Conservation (phyloP, 345 rosid genomes). For the Xanthoceras sorbifolium region DNA sequence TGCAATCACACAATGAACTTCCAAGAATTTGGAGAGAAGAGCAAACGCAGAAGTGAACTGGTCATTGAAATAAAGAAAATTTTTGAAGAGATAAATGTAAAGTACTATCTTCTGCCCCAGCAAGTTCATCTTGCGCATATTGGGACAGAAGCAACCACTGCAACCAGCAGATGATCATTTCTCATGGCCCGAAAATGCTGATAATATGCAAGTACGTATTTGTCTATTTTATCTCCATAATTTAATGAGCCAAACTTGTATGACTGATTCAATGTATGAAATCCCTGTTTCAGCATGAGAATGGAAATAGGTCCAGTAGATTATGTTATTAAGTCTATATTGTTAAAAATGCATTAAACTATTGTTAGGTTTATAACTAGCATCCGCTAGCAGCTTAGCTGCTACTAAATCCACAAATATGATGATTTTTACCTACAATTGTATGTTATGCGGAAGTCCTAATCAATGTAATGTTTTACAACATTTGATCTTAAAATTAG, state of each 20-base stretch:
- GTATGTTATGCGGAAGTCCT: neutral
- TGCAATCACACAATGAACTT: constrained; percentile 55
- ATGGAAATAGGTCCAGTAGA: neutral
- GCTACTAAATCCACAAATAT: neutral
- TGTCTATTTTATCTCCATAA: neutral
- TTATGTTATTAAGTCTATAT: neutral
- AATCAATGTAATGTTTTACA: neutral
- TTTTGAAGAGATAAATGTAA: constrained; percentile 51
- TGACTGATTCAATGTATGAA: neutral
- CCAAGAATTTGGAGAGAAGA: constrained; percentile 56
- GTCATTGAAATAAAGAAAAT: constrained; percentile 47
- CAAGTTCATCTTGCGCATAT: constrained; percentile 38
- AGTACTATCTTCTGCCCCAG: constrained; percentile 51
- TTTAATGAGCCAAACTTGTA: constrained; percentile 4
- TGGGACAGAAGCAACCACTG: constrained; percentile 20
- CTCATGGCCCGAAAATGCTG: neutral
- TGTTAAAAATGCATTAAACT: neutral
- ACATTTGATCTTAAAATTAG: neutral
- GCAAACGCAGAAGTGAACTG: constrained; percentile 49
- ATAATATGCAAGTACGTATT: neutral
- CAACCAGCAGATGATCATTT: constrained; percentile 14
- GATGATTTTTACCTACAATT: neutral
- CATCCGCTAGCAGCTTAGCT: neutral
- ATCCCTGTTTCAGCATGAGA: neutral
- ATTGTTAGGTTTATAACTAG: neutral